Percentiles rank a stretch among this genome's conserved stretches.
phyloP scores from a whole-genome alignment of 345 rosid genomes.

The Tarenaya hassleriana region DNA sequence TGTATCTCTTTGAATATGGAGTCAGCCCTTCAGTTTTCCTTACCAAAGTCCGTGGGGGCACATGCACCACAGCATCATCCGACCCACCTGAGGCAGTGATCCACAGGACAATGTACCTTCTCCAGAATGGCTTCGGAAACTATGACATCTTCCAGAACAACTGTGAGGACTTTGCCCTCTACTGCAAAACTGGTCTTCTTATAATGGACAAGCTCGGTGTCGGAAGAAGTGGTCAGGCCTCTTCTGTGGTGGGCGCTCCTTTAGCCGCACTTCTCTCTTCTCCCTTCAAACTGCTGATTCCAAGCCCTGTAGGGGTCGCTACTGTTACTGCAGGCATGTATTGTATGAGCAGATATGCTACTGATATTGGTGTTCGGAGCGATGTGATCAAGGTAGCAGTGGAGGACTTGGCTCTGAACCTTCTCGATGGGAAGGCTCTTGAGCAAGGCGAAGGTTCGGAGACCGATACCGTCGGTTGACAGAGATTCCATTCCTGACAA shows the following conservation, averaged over 20 bases:
- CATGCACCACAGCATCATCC: conserved; percentile 76
- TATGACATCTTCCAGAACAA: conserved; percentile 79
- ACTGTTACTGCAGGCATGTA: conserved; percentile 94
- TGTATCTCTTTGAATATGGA: conserved; percentile 72
- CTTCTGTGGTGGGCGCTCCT: conserved; percentile 79
- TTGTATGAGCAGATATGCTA: conserved; percentile 88
- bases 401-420: conserved; percentile 38
- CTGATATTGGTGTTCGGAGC: conserved; percentile 78
- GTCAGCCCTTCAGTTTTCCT: conserved; percentile 64
- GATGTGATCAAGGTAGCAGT: conserved; percentile 90
- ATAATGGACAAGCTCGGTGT: conserved; percentile 65
- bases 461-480: too few species aligned
- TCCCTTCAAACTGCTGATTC: conserved; percentile 74
- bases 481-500: too few species aligned
- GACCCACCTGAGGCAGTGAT: conserved; percentile 58
- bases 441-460: neutral
- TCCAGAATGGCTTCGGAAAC: conserved; percentile 94
- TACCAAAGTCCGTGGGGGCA: conserved; percentile 78
- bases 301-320: conserved; percentile 87
- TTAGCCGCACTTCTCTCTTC: conserved; percentile 86
- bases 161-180: conserved; percentile 91
- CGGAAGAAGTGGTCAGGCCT: conserved; percentile 88
- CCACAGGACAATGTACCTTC: conserved; percentile 91
- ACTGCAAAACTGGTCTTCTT: conserved; percentile 87
- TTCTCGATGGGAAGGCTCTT: conserved; percentile 6